Conservation (phyloP, 148 eudicot species). For the Camellia lanceoleosa region DNA sequence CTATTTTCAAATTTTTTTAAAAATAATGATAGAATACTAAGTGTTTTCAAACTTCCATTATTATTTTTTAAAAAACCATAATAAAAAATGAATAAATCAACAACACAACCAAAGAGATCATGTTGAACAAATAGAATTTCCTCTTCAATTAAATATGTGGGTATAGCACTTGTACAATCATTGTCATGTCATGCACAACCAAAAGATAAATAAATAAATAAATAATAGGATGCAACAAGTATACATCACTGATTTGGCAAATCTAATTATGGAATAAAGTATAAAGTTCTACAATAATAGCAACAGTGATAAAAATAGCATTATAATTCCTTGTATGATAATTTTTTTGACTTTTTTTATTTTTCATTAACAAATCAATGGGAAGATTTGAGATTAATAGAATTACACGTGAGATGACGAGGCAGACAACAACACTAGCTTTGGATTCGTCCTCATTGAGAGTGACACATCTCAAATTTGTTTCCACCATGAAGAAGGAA, state of each 20-base stretch:
- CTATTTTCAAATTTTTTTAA: too few relatives aligned
- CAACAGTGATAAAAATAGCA: neutral
- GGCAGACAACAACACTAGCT: neutral
- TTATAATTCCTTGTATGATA: slow-evolving; percentile 17
- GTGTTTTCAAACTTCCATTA: too few relatives aligned
- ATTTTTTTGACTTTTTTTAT: neutral
- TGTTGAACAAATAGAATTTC: slow-evolving; percentile 6
- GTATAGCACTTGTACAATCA: slow-evolving; percentile 3
- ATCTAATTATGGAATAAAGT: slow-evolving; percentile 11
- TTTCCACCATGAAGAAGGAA: neutral
- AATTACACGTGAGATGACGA: slow-evolving; percentile 8
- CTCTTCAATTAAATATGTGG: neutral
- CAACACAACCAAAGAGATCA: slow-evolving; percentile 1
- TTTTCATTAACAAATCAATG: slow-evolving; percentile 3
- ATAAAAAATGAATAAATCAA: too few relatives aligned
- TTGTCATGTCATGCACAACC: slow-evolving; percentile 21
- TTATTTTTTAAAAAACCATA: too few relatives aligned
- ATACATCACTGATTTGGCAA: slow-evolving; percentile 15
- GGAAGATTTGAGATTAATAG: neutral
- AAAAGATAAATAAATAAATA: neutral
- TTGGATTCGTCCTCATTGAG: slow-evolving; percentile 1
- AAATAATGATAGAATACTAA: too few relatives aligned
- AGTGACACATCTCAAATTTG: neutral
- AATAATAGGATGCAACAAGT: neutral
- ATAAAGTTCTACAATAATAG: neutral